These are phyloP conservation scores for Paulownia fortunei DNA, from an alignment of 257 asterid genomes.

Conservation along the genomic window DNA sequence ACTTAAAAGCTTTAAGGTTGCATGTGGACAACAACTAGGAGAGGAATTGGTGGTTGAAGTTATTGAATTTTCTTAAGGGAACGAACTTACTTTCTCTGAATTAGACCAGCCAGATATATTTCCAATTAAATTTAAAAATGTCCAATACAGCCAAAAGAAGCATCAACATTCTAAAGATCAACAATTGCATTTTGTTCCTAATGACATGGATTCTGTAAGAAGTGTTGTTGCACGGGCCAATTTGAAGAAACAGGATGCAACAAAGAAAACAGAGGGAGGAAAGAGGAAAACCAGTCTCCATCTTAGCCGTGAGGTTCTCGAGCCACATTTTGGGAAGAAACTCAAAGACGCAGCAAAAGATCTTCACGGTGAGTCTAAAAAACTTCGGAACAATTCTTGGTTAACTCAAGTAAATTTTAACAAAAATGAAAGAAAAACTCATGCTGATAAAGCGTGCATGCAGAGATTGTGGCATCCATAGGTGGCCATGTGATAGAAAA, in stretches of 20 bases:
- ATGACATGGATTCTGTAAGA: neutral
- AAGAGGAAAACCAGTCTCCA: neutral
- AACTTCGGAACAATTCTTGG: neutral
- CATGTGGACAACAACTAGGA: conserved; percentile 9
- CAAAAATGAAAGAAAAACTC: too few relatives aligned
- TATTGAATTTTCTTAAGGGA: neutral
- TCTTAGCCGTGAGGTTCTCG: conserved; percentile 26
- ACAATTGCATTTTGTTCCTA: neutral
- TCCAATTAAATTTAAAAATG: conserved; percentile 21
- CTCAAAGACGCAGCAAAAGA: conserved; percentile 21
- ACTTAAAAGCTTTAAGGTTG: conserved; percentile 17
- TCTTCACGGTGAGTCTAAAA: conserved; percentile 25
- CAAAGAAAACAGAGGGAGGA: neutral
- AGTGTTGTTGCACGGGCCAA: neutral
- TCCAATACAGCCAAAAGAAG: neutral
- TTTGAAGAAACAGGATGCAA: neutral
- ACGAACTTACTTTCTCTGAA: neutral
- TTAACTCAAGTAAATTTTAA: too few relatives aligned
- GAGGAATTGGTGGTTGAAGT: conserved; percentile 26
- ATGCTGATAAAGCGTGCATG: conserved; percentile 29
- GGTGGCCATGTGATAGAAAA: conserved; percentile 36
- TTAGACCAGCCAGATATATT: neutral
- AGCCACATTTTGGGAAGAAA: conserved; percentile 26
- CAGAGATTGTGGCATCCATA: conserved; percentile 18
- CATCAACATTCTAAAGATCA: neutral